Evolutionary conservation across 371 early-diverging fungal species (phyloP), one percentile per base, ranked within the genome.

Genomic region (Rhizopus delemar): DNA sequence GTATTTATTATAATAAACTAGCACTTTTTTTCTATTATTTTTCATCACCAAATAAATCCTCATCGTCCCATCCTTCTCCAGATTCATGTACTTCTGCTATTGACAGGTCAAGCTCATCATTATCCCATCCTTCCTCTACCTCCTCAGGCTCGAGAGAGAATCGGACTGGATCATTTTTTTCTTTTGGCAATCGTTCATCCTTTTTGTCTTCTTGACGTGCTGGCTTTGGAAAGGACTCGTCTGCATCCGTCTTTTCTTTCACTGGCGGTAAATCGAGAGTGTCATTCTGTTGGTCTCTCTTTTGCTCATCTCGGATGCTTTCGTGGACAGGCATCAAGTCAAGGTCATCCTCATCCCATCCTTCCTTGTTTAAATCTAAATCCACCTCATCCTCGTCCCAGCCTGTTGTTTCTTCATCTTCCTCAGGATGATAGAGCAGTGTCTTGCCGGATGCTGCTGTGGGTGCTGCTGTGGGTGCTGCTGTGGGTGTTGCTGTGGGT

Each of bases 371-470:
- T 22, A 15, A 35, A 46, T 49, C 15, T 69, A 53, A 13, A 56
- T 53, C 16, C 22, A 64, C 68, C 6, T 53, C 53, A 11, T 60
- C 57, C 8, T 53, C 59, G 13, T 60, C 60, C 60, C 65, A 65
- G 3, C 57, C 69, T 11, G 43, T 41, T 29, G 36, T 51, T 12
- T 58, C 54, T 15, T 49, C 49, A 11, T 57, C 57, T 28, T 56
- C 59, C 8, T 63, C 65, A 13, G 46, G 55, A 7, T 43, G 38
- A 46, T 65, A 65, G n/a, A 35, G 46, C 15, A 65, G n/a, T 57
- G 7, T 49, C 33, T 32, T 57, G 46, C 13, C 15, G 2, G 5
- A 15, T 7, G 39, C 39, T 38, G 13, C 13, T 38, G 38, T 36
- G 22, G 28, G 13, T 16, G 35, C 9, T 38, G 15, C 32, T 39